Evolutionary conservation across 345 rosid species (phyloP), one percentile per base, ranked within the genome.

Genomic region (Capsella bursapastoris): DNA sequence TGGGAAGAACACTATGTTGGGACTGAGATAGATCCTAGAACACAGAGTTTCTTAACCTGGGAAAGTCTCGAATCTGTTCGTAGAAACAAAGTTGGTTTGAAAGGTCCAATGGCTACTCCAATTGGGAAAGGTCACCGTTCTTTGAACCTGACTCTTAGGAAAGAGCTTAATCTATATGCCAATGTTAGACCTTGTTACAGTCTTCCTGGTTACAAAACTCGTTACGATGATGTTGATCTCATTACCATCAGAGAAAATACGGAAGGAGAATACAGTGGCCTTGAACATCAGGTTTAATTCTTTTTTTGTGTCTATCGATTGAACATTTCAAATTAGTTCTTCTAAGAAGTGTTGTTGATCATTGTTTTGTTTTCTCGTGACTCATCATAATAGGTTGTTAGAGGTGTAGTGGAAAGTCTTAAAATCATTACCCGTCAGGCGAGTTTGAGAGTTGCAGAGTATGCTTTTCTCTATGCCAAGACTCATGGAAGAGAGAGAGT

Each of bases 91-190:
- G 96, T 96, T 16, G 99, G 99, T 37, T 84, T 96, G 83, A 96
- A 96, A 88, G 99, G 99, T 34, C 98, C 99, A 48, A 96, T 96
- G 98, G 99, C 99, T 2, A 96, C 99, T 13, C 98, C 99, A 15
- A 93, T 96, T 73, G 99, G 99, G 47, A 96, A 96, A 80, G 99
- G 99, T 57, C 99, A 96, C 75, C 90, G 99, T 55, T 96, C 99
- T 55, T 77, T 96, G 89, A 96, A 92, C 53, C 82, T 93, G 60
- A 92, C 98, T 51, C 84, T 92, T 37, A 86, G 99, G 87, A 96
- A 96, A 81, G 99, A 96, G 58, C 93, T 96, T 70, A 92, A 96
- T 77, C 77, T 96, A 65, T 92, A 90, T 68, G 98, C 99, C 74
- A 92, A 96, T 77, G 98, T 96, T 37, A 86, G 99, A 84, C 99